Percentiles rank a stretch among this genome's conserved stretches.
Conservation (phyloP, 163 green algal genomes). For the Scenedesmus sp. region DNA sequence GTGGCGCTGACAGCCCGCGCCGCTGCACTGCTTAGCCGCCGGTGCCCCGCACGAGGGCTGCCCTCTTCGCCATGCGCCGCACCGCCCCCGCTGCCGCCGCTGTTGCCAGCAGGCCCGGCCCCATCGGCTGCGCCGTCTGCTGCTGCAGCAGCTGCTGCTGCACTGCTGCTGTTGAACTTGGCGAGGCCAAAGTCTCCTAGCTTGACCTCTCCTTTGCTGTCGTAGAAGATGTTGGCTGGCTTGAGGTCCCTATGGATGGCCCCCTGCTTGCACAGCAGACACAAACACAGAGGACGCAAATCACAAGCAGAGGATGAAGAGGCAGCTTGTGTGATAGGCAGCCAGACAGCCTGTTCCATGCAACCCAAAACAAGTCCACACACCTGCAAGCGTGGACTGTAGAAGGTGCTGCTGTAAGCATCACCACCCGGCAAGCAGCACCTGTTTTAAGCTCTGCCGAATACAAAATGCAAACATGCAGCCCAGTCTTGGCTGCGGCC, state of each 20-base stretch:
- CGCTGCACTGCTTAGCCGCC: conserved; percentile 12
- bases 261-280: background rate
- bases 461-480: no score
- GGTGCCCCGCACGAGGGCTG: background rate
- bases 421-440: no score
- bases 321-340: no score
- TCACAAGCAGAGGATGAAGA: no score
- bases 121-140: background rate
- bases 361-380: no score
- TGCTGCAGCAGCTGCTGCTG: background rate
- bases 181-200: conserved; percentile 92
- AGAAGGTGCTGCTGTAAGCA: no score
- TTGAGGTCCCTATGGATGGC: conserved; percentile 92
- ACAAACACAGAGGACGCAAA: background rate
- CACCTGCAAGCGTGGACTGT: no score
- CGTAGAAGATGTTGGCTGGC: conserved; percentile 93
- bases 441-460: no score
- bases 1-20: background rate
- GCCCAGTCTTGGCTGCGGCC: no score
- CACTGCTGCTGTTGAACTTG: conserved; percentile 27
- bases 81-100: background rate
- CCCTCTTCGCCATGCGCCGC: background rate
- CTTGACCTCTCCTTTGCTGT: conserved; percentile 87
- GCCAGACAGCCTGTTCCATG: no score
- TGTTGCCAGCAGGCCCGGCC: background rate